Evolutionary conservation across 805 yeast species (phyloP).

Genomic region (Nakazawaea ishiwadae): DNA sequence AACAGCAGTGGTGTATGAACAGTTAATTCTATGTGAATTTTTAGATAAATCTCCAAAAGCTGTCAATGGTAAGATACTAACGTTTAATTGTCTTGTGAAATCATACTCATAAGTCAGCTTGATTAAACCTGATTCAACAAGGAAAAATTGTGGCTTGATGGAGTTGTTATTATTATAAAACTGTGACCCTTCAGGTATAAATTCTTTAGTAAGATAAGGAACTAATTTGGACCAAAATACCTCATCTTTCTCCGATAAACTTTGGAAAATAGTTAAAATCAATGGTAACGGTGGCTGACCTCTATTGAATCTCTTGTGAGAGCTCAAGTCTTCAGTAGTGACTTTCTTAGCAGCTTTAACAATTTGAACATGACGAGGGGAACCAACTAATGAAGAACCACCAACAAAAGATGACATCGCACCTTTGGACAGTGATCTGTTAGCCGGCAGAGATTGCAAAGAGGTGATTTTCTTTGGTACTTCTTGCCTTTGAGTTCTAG

Average conservation of each 20-base stretch:
- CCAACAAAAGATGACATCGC: slow-evolving; percentile 7
- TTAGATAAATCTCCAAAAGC: slow-evolving; percentile 61
- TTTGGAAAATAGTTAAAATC: slow-evolving; percentile 59
- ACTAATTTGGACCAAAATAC: slow-evolving; percentile 63
- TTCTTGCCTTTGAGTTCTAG: background rate
- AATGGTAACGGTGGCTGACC: slow-evolving; percentile 51
- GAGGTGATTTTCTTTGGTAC: background rate
- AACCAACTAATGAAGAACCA: slow-evolving; percentile 28
- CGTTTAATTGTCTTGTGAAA: slow-evolving; percentile 31
- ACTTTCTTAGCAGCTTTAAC: slow-evolving; percentile 47
- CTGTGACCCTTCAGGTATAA: slow-evolving; percentile 38
- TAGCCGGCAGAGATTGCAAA: background rate
- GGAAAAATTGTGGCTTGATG: slow-evolving; percentile 48
- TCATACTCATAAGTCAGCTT: slow-evolving; percentile 34
- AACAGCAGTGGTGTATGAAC: slow-evolving; percentile 37
- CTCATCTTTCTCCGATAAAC: slow-evolving; percentile 43
- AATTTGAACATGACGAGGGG: slow-evolving; percentile 51
- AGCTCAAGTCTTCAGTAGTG: slow-evolving; percentile 32
- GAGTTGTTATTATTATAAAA: slow-evolving; percentile 38
- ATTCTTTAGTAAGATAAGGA: slow-evolving; percentile 48
- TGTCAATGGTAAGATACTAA: slow-evolving; percentile 63
- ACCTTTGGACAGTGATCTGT: slow-evolving; percentile 2
- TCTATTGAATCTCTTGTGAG: slow-evolving; percentile 2
- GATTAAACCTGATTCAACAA: slow-evolving; percentile 46
- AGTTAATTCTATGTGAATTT: slow-evolving; percentile 31